A percentile compares a stretch with the other conserved stretches of the same genome.
Conservation (phyloP, 164 flowering plant species). For the Berberis thunbergii region DNA sequence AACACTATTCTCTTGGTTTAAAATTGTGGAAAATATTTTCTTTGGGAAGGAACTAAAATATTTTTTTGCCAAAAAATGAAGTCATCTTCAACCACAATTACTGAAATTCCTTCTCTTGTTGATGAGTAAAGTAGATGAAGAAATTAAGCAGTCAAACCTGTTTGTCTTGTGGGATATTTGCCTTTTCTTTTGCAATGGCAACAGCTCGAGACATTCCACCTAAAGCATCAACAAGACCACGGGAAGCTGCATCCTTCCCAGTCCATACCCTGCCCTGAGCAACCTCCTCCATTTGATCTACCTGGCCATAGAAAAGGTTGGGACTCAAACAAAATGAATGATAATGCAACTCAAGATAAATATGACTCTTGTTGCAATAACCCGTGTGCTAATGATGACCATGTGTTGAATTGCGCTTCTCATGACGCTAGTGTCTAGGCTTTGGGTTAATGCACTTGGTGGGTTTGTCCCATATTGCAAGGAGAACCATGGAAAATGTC, state of each 20-base stretch:
- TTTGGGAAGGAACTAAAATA: no score
- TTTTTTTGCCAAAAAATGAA: no score
- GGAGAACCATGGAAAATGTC: no score
- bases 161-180: constrained; percentile 65
- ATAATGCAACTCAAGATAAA: background rate
- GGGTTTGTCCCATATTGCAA: no score
- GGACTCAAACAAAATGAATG: background rate
- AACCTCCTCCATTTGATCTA: constrained; percentile 78
- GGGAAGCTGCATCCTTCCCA: constrained; percentile 82
- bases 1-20: no score
- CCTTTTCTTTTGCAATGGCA: constrained; percentile 88
- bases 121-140: background rate
- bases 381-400: no score
- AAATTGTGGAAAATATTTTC: no score
- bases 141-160: constrained; percentile 25
- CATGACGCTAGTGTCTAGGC: no score
- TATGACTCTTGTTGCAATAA: background rate
- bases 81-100: no score
- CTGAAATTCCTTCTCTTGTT: background rate
- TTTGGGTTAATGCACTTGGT: no score
- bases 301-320: constrained; percentile 25
- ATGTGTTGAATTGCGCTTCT: no score
- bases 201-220: constrained; percentile 87
- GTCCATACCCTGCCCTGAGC: constrained; percentile 99
- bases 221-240: constrained; percentile 86